Conservation (phyloP, 2,329 filamentous ascomycete species). For the Tolypocladium pustulatum region DNA sequence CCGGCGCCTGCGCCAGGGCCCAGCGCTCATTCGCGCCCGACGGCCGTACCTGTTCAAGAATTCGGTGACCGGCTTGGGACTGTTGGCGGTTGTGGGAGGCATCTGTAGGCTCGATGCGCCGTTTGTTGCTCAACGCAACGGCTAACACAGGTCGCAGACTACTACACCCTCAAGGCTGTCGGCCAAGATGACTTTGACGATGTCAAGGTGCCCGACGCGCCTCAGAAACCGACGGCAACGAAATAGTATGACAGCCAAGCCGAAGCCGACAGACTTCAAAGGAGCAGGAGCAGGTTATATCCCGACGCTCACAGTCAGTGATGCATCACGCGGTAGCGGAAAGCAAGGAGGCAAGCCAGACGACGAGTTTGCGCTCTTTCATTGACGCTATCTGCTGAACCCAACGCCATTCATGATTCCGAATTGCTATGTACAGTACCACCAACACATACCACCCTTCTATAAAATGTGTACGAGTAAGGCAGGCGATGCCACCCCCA, state of each 20-base stretch:
- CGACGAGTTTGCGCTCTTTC: background rate
- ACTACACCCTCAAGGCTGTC: constrained; percentile 66
- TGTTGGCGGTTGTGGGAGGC: constrained; percentile 65
- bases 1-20: constrained; percentile 71
- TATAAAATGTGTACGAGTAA: background rate
- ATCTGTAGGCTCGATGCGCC: constrained; percentile 65
- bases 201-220: constrained; percentile 75
- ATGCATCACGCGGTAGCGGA: background rate
- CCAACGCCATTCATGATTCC: background rate
- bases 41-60: constrained; percentile 91
- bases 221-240: constrained; percentile 34
- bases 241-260: background rate
- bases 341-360: background rate
- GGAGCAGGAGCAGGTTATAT: background rate
- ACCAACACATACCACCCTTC: background rate
- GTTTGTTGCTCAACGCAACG: background rate
- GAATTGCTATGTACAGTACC: background rate
- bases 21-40: constrained; percentile 82
- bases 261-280: background rate
- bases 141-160: constrained; percentile 28
- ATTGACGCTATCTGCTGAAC: background rate
- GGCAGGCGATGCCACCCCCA: background rate
- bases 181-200: constrained; percentile 97
- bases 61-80: constrained; percentile 63
- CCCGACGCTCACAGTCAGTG: background rate